Percentiles rank a stretch among this genome's conserved stretches.
Evolutionary conservation across 345 rosid genomes (phyloP).

Genomic region (Gossypium stocksii): DNA sequence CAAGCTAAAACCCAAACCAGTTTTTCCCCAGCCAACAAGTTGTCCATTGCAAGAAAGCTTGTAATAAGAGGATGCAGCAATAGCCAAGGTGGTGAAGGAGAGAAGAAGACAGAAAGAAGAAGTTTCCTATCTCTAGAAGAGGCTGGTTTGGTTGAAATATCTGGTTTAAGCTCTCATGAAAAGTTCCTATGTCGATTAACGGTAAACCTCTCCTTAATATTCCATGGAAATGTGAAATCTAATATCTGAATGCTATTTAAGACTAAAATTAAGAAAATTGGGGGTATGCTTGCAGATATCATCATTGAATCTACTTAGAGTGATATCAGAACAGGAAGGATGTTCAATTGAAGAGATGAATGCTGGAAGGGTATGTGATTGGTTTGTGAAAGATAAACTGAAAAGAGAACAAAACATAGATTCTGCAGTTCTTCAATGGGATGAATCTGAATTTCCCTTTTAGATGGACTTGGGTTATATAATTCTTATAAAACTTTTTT

Average conservation of each 20-base stretch:
- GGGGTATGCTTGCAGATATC: constrained; percentile 51
- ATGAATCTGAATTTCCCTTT: constrained; percentile 47
- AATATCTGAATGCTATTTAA: not conserved
- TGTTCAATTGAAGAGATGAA: constrained; percentile 80
- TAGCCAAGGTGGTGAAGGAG: constrained; percentile 33
- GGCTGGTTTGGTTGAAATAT: constrained; percentile 82
- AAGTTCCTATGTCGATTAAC: constrained; percentile 80
- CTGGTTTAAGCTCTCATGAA: constrained; percentile 77
- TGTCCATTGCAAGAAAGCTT: constrained; percentile 11
- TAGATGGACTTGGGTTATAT: no score
- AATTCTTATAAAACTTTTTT: no score
- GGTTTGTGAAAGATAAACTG: constrained; percentile 79
- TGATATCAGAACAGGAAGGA: constrained; percentile 76
- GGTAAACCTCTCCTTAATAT: constrained; percentile 30
- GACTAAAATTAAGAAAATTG: not conserved
- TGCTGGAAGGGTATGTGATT: constrained; percentile 78
- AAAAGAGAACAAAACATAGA: constrained; percentile 65
- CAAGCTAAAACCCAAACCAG: not conserved
- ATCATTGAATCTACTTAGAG: constrained; percentile 71
- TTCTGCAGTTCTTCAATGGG: constrained; percentile 92
- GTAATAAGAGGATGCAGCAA: constrained; percentile 27
- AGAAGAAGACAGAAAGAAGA: constrained; percentile 36
- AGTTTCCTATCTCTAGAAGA: constrained; percentile 73
- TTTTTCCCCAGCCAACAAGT: not conserved
- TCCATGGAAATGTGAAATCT: not conserved